A percentile compares a stretch with the other conserved stretches of the same genome.
These are phyloP conservation scores for Gaultheria prostrata DNA, from an alignment of 148 eudicot species.

Conservation along the genomic window DNA sequence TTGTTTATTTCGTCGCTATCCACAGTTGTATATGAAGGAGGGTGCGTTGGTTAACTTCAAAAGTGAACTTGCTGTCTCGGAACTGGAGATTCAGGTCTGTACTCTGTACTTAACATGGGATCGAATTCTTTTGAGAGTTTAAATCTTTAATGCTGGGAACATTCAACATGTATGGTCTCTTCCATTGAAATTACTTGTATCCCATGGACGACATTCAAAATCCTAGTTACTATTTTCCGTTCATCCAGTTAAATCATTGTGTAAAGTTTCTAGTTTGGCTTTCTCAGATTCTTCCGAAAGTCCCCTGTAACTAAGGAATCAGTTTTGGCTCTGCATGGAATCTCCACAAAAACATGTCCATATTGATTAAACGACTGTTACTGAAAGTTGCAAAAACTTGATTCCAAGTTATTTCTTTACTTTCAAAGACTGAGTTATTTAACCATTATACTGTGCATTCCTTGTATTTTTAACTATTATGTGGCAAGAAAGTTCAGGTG, in stretches of 20 bases:
- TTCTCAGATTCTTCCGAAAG: not conserved
- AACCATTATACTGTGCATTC: not conserved
- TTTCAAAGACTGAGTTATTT: not conserved
- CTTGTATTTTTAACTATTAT: not conserved
- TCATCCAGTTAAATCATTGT: not conserved
- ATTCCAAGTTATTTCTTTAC: not conserved
- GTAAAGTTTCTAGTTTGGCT: not conserved
- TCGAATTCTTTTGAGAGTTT: not conserved
- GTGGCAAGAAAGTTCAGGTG: not conserved
- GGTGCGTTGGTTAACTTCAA: constrained; percentile 62
- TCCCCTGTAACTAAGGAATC: not conserved
- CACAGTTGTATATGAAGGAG: constrained; percentile 70
- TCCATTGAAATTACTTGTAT: not conserved
- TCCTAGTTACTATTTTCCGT: not conserved
- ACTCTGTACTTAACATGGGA: not conserved
- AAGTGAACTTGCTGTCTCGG: constrained; percentile 76
- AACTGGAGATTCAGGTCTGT: constrained; percentile 74
- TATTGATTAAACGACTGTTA: not conserved
- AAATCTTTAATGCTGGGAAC: not conserved
- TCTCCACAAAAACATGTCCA: not conserved
- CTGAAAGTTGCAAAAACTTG: not conserved
- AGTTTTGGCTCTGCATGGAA: not conserved
- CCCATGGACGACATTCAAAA: not conserved
- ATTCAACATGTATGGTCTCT: not conserved
- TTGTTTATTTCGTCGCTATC: constrained; percentile 6